Percentiles rank a stretch among this genome's conserved stretches.
These are phyloP conservation scores for Chondrostereum purpureum DNA, from an alignment of 1,284 basidiomycete species.

Conservation along the genomic window DNA sequence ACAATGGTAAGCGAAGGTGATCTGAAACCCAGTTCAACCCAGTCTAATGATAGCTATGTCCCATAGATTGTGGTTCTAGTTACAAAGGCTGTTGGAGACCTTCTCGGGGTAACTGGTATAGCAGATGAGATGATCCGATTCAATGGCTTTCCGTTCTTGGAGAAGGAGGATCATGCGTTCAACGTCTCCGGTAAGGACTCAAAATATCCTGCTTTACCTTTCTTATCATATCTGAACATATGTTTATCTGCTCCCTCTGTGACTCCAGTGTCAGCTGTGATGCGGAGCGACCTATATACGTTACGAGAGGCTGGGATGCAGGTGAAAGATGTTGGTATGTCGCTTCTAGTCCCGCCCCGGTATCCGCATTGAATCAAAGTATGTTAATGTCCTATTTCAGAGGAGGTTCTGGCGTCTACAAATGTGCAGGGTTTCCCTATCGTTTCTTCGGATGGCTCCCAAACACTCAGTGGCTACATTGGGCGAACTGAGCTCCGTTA, in stretches of 20 bases:
- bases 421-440: constrained; percentile 91
- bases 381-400: constrained; percentile 31
- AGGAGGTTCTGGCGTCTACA: constrained; percentile 61
- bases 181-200: constrained; percentile 73
- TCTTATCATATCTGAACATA: constrained; percentile 6
- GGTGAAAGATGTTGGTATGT: constrained; percentile 72
- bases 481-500: constrained; percentile 81
- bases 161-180: constrained; percentile 89
- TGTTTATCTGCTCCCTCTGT: too few relatives aligned
- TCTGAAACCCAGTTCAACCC: constrained; percentile 7
- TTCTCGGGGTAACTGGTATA: constrained; percentile 88
- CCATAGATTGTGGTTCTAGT: constrained; percentile 88
- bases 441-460: constrained; percentile 50
- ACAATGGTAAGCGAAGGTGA: constrained; percentile 91
- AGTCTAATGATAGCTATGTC: constrained; percentile 1
- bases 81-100: constrained; percentile 97
- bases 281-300: constrained; percentile 76
- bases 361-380: too few relatives aligned
- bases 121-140: constrained; percentile 97
- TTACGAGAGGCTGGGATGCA: constrained; percentile 73
- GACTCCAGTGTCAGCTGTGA: constrained; percentile 74
- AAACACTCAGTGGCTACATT: constrained; percentile 82
- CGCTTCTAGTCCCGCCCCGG: not conserved
- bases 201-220: constrained; percentile 4
- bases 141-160: constrained; percentile 94